These are phyloP conservation scores for Conticribra guillardii DNA, from an alignment of 108 stramenopile genomes.

Conservation along the genomic window DNA sequence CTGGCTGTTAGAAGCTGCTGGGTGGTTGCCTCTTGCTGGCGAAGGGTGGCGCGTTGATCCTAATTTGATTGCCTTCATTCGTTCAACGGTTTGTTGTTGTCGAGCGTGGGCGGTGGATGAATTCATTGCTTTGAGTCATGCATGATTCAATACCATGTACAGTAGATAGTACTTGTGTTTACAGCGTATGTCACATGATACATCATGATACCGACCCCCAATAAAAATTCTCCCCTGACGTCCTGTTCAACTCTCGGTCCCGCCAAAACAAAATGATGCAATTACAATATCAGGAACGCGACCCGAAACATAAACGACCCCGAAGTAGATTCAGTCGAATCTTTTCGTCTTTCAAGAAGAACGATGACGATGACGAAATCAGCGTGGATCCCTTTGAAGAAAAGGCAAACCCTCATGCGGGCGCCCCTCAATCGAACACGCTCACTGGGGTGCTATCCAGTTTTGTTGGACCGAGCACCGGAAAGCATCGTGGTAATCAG, in stretches of 20 bases:
- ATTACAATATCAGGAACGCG: not conserved
- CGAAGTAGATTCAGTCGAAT: not conserved
- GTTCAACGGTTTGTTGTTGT: too few relatives aligned
- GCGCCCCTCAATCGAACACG: not conserved
- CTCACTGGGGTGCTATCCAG: not conserved
- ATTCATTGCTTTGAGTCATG: too few relatives aligned
- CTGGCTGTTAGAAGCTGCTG: not conserved
- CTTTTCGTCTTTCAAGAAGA: not conserved
- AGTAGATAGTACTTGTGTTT: too few relatives aligned
- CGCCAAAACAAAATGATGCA: too few relatives aligned
- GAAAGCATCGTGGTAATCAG: not conserved
- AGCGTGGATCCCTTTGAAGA: not conserved
- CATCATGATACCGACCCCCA: too few relatives aligned
- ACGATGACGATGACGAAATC: not conserved
- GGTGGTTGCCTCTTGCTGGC: not conserved
- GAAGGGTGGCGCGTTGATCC: too few relatives aligned
- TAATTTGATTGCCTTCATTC: too few relatives aligned
- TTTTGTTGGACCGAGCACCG: not conserved
- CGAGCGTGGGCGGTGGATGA: too few relatives aligned
- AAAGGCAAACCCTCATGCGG: not conserved
- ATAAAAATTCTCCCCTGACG: too few relatives aligned
- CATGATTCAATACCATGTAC: too few relatives aligned
- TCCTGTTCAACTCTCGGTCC: too few relatives aligned
- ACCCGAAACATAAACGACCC: not conserved
- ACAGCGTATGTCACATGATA: too few relatives aligned